A percentile compares a stretch with the other conserved stretches of the same genome.
Evolutionary conservation across 345 rosid species (phyloP).

Genomic region (Eucalyptus melliodora): DNA sequence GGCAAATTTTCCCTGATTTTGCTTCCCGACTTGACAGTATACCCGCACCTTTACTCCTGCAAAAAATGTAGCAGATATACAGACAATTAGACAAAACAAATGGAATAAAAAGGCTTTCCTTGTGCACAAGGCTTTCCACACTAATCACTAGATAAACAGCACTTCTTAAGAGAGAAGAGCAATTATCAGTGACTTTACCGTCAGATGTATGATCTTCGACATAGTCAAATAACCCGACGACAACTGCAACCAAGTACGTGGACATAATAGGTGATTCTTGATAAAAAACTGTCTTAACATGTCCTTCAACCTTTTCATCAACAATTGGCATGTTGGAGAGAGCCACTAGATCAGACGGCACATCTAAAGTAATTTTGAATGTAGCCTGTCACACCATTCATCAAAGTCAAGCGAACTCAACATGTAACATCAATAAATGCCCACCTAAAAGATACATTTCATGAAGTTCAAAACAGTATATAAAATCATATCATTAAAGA

Average conservation of each 20-base stretch:
- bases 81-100: neutral
- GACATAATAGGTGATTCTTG: constrained; percentile 95
- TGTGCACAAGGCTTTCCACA: neutral
- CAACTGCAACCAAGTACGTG: constrained; percentile 90
- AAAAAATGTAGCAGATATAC: neutral
- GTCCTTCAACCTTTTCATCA: constrained; percentile 67
- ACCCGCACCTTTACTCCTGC: constrained; percentile 83
- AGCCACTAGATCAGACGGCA: constrained; percentile 73
- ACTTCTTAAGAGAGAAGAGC: neutral
- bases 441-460: neutral
- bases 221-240: constrained; percentile 80
- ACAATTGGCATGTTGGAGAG: constrained; percentile 83
- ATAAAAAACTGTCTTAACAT: constrained; percentile 48
- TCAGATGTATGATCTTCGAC: constrained; percentile 86
- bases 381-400: constrained; percentile 47
- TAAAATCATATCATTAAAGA: neutral
- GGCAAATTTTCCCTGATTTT: constrained; percentile 88
- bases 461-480: neutral
- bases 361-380: constrained; percentile 83
- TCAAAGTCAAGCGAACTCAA: neutral
- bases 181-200: constrained; percentile 23
- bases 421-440: neutral
- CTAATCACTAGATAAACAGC: neutral
- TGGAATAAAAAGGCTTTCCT: neutral
- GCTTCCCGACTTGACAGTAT: constrained; percentile 83